Percentiles rank a stretch among this genome's conserved stretches.
Conservation (phyloP, 345 rosid species). For the Lumnitzera racemosa region DNA sequence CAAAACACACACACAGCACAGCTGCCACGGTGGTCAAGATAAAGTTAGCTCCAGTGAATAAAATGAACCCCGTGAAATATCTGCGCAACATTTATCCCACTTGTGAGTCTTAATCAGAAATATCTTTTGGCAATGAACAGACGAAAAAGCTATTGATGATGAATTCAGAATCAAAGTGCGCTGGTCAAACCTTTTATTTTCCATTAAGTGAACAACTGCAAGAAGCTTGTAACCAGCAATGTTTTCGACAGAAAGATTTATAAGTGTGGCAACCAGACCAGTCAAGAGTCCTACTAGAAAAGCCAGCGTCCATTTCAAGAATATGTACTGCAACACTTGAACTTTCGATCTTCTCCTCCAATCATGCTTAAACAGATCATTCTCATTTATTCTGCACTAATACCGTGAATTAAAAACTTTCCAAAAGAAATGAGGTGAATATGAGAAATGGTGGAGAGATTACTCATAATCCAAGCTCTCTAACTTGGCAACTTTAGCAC, state of each 20-base stretch:
- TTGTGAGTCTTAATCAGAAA: background rate
- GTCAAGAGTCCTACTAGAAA: constrained; percentile 79
- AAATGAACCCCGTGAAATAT: constrained; percentile 48
- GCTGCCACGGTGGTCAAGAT: constrained; percentile 54
- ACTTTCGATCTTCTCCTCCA: constrained; percentile 86
- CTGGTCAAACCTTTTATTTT: constrained; percentile 39
- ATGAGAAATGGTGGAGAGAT: background rate
- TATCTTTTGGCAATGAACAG: background rate
- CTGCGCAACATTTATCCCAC: constrained; percentile 27
- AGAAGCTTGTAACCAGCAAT: constrained; percentile 90
- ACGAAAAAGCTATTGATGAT: background rate
- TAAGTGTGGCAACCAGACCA: constrained; percentile 73
- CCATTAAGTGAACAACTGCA: constrained; percentile 51
- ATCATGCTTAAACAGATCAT: constrained; percentile 88
- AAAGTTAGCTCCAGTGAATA: constrained; percentile 55
- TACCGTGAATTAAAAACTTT: background rate
- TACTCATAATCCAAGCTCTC: constrained; percentile 95
- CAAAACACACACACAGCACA: constrained; percentile 68
- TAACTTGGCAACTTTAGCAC: constrained; percentile 75
- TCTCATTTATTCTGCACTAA: constrained; percentile 73
- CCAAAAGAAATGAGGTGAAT: background rate
- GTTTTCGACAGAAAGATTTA: constrained; percentile 85
- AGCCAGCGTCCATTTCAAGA: constrained; percentile 76
- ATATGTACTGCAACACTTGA: constrained; percentile 76
- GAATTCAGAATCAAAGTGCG: background rate